Conservation (phyloP, 2,329 filamentous ascomycete species). For the Coniochaeta ligniaria region DNA sequence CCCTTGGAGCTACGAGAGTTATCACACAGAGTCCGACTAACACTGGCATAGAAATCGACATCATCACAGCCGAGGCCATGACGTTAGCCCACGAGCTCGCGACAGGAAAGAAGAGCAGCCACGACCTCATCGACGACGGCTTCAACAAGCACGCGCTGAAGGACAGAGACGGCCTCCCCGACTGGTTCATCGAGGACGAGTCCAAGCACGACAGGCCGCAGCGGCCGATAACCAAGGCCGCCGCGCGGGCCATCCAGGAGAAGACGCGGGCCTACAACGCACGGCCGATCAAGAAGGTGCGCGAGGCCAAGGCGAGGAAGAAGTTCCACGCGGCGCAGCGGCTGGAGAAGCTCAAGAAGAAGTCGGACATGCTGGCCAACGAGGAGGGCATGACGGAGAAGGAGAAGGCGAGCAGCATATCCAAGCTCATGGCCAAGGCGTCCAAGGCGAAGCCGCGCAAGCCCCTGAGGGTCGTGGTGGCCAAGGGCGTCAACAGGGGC, state of each 20-base stretch:
- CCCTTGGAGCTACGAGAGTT: conserved; percentile 9
- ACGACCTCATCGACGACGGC: conserved; percentile 79
- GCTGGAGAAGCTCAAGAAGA: conserved; percentile 94
- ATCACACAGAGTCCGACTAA: conserved; percentile 7
- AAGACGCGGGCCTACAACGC: conserved; percentile 90
- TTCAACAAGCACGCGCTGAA: conserved; percentile 93
- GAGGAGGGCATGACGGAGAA: conserved; percentile 93
- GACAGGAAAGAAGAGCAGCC: conserved; percentile 70
- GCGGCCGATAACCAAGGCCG: conserved; percentile 86
- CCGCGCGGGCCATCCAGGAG: conserved; percentile 85
- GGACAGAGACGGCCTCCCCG: conserved; percentile 83
- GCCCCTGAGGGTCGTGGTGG: conserved; percentile 82
- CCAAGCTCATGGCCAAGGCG: conserved; percentile 73
- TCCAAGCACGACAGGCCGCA: conserved; percentile 72
- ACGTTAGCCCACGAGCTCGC: conserved; percentile 89
- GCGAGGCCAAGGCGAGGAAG: conserved; percentile 92
- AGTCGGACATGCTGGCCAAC: conserved; percentile 81
- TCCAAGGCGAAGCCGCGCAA: conserved; percentile 80
- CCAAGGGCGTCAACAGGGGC: conserved; percentile 75
- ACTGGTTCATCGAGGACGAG: conserved; percentile 98
- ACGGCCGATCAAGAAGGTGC: conserved; percentile 97
- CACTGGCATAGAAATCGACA: conserved; percentile 69
- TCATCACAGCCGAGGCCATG: conserved; percentile 99
- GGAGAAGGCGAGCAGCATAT: conserved; percentile 84
- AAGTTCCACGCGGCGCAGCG: conserved; percentile 90